These are phyloP conservation scores for Sambucus nigra DNA, from an alignment of 129 eudicot genomes.

Conservation along the genomic window DNA sequence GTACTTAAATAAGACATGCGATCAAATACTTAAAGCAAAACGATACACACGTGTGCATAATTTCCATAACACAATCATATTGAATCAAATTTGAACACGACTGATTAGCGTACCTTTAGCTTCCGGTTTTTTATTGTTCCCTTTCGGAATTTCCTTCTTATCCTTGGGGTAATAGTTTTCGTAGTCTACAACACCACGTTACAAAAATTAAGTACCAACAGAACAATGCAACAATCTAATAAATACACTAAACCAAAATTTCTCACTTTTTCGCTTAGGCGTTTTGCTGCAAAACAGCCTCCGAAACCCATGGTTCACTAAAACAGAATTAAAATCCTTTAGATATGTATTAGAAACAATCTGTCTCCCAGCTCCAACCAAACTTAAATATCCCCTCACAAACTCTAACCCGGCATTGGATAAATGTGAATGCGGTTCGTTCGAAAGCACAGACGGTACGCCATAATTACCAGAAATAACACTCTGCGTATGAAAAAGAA, in stretches of 20 bases:
- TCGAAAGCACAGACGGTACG: conserved; percentile 16
- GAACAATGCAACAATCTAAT: neutral
- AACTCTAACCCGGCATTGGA: conserved; percentile 26
- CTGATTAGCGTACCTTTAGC: conserved; percentile 34
- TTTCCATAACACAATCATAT: neutral
- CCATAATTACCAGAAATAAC: conserved; percentile 18
- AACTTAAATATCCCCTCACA: conserved; percentile 41
- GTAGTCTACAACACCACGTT: conserved; percentile 32
- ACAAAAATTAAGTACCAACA: conserved; percentile 4
- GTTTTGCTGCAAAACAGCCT: conserved; percentile 42
- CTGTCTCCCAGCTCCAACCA: conserved; percentile 26
- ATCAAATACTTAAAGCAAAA: neutral
- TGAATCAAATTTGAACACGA: neutral
- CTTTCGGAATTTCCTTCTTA: conserved; percentile 48
- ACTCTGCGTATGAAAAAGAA: conserved; percentile 24
- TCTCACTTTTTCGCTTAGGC: conserved; percentile 40
- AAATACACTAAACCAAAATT: neutral
- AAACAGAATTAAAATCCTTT: conserved; percentile 15
- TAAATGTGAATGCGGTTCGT: conserved; percentile 5
- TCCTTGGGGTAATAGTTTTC: conserved; percentile 54
- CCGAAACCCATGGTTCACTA: conserved; percentile 20
- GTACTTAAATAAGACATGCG: neutral
- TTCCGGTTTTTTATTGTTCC: conserved; percentile 35
- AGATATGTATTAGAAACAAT: conserved; percentile 11
- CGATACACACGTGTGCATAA: neutral